Base-by-base conservation (phyloP, 2,329 filamentous ascomycete genomes). In the Alternaria brassicae region DNA sequence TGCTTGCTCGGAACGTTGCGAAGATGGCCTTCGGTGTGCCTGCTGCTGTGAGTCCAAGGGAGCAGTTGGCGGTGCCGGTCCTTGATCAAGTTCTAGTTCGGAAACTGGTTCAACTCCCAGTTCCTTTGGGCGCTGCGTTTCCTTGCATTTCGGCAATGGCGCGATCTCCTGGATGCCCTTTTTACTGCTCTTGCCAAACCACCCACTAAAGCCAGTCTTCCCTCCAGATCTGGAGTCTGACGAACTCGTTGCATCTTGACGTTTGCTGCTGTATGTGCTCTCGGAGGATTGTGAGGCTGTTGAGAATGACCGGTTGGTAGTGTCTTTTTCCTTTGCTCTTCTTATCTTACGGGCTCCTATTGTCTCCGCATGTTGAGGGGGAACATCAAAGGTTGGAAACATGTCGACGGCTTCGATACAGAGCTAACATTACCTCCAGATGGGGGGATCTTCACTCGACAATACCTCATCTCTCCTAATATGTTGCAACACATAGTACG, bases 341-440 rank as follows among this genome's bases (percentile, higher is more conserved):
- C 69, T 65, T 19, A 64, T 57, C 55, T 69, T 72, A 53, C 69
- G 66, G 30, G 67, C 68, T 25, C 69, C 65, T 28, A 71, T 63
- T 3, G 69, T 72, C 60, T 72, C 69, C 12, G 69, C 65, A 45
- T 72, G 68, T 41, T 62, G 60, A 13, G 69, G 66, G 47, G 68
- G 69, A 32, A 70, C 62, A 55, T 71, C 68, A 51, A 71, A 72
- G 23, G 68, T 71, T 39, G 69, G 69, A 49, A 72, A 72, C 69
- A 72, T 72, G 42, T 44, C 50, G 62, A 53, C 45, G 36, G 51
- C 41, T 50, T 56, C 44, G 50, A 57, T 57, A 34, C 25, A 40
- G 39, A 21, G 44, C 51, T 27, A 51, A 32, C 30, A 54, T 49
- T 25, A 15, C 21, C 50, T 42, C 13, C 23, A 40, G 32, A 39